Evolutionary conservation across 768 basidiomycete genomes (phyloP), one percentile per base, ranked within the genome.

Genomic region (Suillus plorans): DNA sequence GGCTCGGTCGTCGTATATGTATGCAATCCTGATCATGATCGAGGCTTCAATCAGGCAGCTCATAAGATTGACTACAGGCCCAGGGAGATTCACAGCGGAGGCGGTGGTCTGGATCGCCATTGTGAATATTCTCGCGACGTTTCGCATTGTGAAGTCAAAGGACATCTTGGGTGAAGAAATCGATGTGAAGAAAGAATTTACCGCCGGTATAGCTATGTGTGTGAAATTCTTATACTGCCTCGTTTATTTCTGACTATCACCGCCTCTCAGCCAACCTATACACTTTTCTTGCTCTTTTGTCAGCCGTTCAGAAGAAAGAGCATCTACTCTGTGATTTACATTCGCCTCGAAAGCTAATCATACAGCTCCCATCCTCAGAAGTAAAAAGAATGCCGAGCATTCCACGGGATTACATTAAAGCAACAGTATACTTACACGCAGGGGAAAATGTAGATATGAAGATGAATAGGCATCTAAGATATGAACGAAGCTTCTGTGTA

Each of bases 401-500:
- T 58, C 57, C 37, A 39, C 7, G 16, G 2, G n/a, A 58, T 58
- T 25, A 58, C 39, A 58, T 58, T 58, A 58, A 22, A 58, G 37
- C 22, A 41, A 39, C 25, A 58, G 22, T 58, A 55, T 55, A 58
- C 37, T 39, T 39, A 58, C 37, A 58, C 16, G 22, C 16, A 41
- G 16, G 9, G 5, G 39, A 16, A 39, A 58, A 25, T 18, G 36
- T 39, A 60, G n/a, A 57, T 39, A 36, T 16, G 22, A 25, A 59
- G 28, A 55, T 36, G 58, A 25, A 13, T 45, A 52, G 37, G 20
- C 18, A 36, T 61, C 61, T 75, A 79, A 56, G 94, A 96, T 71
- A 98, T 92, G 78, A 91, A 97, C 2, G 95, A 90, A 0, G 94
- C 92, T 74, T 99, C 96, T 72, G 86, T 92, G 82, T 91, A 98